Conservation (phyloP, 2,329 filamentous ascomycete genomes). For the Dissoconium aciculare region DNA sequence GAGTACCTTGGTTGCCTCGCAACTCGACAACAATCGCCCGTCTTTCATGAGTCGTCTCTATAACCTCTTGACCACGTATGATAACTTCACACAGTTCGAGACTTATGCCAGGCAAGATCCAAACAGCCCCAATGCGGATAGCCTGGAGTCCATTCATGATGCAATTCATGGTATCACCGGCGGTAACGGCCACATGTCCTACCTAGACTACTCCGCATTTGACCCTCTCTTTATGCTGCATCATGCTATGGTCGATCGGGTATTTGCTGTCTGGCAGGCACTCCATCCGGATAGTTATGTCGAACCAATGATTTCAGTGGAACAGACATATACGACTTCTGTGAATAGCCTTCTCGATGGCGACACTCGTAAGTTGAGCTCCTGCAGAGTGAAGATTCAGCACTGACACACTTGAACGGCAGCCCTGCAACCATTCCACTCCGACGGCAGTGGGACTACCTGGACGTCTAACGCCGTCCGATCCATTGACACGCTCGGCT, state of each 20-base stretch:
- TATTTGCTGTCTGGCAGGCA: slow-evolving; percentile 63
- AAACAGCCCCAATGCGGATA: slow-evolving; percentile 39
- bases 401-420: slow-evolving; percentile 3
- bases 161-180: slow-evolving; percentile 40
- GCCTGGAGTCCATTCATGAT: slow-evolving; percentile 37
- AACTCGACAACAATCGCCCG: slow-evolving; percentile 38
- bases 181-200: slow-evolving; percentile 51
- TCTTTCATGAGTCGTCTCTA: slow-evolving; percentile 48
- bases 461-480: slow-evolving; percentile 53
- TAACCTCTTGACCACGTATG: slow-evolving; percentile 51
- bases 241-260: slow-evolving; percentile 57
- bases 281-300: slow-evolving; percentile 55
- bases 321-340: slow-evolving; percentile 46
- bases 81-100: slow-evolving; percentile 52
- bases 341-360: slow-evolving; percentile 32
- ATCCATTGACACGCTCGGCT: slow-evolving; percentile 48
- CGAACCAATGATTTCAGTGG: slow-evolving; percentile 36
- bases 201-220: slow-evolving; percentile 55
- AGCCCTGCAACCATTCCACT: slow-evolving; percentile 44
- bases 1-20: slow-evolving; percentile 39
- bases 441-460: slow-evolving; percentile 42
- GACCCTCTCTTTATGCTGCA: slow-evolving; percentile 73
- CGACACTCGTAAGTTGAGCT: slow-evolving; percentile 14
- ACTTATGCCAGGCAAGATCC: slow-evolving; percentile 48
- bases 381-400: background rate